phyloP scores from a whole-genome alignment of 2,329 filamentous ascomycete genomes.

The Aspergillus japonicus region DNA sequence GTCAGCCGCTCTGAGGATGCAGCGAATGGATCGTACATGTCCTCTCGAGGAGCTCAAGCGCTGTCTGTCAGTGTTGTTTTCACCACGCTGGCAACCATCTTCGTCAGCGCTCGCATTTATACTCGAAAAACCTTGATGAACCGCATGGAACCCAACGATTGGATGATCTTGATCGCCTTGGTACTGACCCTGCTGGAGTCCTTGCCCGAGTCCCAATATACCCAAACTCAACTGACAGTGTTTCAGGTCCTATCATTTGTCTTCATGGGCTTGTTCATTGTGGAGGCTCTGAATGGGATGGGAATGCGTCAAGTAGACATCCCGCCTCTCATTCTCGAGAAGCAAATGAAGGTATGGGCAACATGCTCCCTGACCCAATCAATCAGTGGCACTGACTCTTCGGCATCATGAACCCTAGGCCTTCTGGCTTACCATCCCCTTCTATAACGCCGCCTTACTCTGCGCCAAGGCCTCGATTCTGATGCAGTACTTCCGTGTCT shows the following conservation, averaged over 20 bases:
- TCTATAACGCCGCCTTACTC: constrained; percentile 39
- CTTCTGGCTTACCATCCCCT: constrained; percentile 40
- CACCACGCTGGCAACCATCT: constrained; percentile 29
- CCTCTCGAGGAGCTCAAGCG: constrained; percentile 26
- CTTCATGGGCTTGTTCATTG: constrained; percentile 37
- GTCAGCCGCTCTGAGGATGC: constrained; percentile 20
- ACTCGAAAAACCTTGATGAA: constrained; percentile 32
- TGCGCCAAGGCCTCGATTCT: constrained; percentile 50
- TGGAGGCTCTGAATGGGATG: constrained; percentile 37
- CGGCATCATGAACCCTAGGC: constrained; percentile 21
- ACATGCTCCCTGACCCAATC: neutral
- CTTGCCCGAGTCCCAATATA: neutral
- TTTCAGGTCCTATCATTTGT: constrained; percentile 32
- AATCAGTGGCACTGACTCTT: neutral
- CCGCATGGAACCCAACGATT: constrained; percentile 38
- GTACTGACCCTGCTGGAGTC: constrained; percentile 19
- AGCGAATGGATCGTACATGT: constrained; percentile 21
- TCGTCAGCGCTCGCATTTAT: constrained; percentile 34
- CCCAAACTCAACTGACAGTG: neutral
- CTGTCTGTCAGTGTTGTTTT: constrained; percentile 34
- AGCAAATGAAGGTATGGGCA: constrained; percentile 34
- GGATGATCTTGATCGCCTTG: constrained; percentile 36
- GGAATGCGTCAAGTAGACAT: constrained; percentile 36
- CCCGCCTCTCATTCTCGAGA: constrained; percentile 26
- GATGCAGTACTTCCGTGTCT: constrained; percentile 51